Base-by-base conservation (phyloP, 371 early-diverging fungal species). In the Mucor mucedo region DNA sequence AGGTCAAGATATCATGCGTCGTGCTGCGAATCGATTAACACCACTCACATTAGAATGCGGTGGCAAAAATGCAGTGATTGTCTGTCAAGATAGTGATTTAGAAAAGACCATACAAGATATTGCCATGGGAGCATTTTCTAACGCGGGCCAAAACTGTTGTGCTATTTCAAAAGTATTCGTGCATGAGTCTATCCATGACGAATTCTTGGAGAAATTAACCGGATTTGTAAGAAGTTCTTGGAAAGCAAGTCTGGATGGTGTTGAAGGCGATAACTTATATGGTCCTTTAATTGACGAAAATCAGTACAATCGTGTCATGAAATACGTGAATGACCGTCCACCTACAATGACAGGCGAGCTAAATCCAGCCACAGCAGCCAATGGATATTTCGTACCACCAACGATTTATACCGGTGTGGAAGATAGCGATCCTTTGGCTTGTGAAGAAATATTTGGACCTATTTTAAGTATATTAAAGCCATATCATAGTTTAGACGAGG, bases 381-480 rank as follows among this genome's bases (percentile, higher is more conserved):
- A 75, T 44, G 92, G 92, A 0, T 91, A 84, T 66, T 92, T 83
- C 65, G 71, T 90, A 45, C 76, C 83, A 45, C 91, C 93, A 0
- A 91, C 92, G 2, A 72, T 93, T 45, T 86, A 87, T 48, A 79
- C 84, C 21, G 71, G 85, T 5, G 69, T 91, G 7, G 60, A 67
- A 0, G 85, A 87, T 11, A 60, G 73, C 41, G 82, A 84, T 56
- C 69, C 86, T 8, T 71, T 89, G 28, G 85, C 88, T 40, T 85
- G 82, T n/a, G 93, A 94, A 64, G 95, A 95, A 68, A 92, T 95
- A 9, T 96, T 95, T 82, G 94, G 91, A 0, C 92, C 93, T 10
- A 88, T 86, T 0, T 87, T 95, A n/a, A 84, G 89, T 29, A 73
- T 96, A 16, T 42, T 78, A 14, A 69, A 80, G 16, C 89, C 91